Evolutionary conservation across 2,329 filamentous ascomycete genomes (phyloP), one percentile per base, ranked within the genome.

Genomic region (Colletotrichum agaves): DNA sequence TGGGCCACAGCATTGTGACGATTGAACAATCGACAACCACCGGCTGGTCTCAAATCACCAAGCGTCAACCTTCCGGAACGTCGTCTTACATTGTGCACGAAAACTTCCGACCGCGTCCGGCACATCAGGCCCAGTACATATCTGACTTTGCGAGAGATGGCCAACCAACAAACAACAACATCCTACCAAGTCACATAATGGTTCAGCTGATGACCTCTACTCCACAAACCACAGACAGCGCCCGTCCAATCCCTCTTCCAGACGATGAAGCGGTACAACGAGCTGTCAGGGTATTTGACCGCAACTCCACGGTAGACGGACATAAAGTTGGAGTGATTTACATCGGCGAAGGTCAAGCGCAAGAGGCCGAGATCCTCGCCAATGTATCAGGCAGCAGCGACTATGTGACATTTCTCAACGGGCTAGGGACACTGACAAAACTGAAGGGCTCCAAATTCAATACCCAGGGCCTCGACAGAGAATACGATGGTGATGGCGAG

Each of bases 311-410:
- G 8, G 91, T 99, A 4, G 96, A 99, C 78, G 94, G 94, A 6
- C 94, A 98, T 83, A 98, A 97, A 79, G 91, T 97, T 46, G 96
- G 96, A 15, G 91, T 99, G 21, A 90, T 99, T 44, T 99, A 98
- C 78, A 91, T 98, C 70, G 94, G 92, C 61, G 91, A 97, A 73
- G 91, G 91, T 6, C 96, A 99, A 79, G 93, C 88, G 0, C 81
- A 90, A 1, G 96, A 98, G 77, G 82, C 85, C 0, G 93, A 97
- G 63, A 97, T 98, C 39, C 85, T 99, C 31, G 87, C 91, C 73
- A 99, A 99, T 72, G 89, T 92, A 4, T 90, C 89, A 33, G 96
- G 96, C 27, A 97, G 93, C 71, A 88, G 89, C 49, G 94, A 97
- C 74, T 99, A 98, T 74, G 90, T 93, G 10, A 88, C 92, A 47